Evolutionary conservation across 2,329 filamentous ascomycete genomes (phyloP).

Genomic region (Phialophora tarda): DNA sequence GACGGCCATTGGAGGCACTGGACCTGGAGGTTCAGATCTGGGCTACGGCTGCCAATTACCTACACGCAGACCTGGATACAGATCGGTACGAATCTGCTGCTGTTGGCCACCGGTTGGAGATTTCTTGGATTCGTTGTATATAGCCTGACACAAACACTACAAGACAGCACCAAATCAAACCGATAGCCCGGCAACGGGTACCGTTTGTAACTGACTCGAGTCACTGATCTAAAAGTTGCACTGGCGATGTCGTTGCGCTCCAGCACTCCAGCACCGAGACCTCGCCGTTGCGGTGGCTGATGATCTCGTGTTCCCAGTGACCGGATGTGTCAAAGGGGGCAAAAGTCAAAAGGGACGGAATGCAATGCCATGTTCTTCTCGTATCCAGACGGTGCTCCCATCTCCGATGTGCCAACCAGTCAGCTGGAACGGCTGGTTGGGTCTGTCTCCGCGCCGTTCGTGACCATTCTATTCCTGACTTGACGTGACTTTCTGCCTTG

Average conservation of each 20-base stretch:
- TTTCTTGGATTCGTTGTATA: slow-evolving; percentile 3
- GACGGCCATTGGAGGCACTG: neutral
- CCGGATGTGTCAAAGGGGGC: neutral
- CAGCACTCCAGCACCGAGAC: too few relatives aligned
- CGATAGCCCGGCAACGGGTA: neutral
- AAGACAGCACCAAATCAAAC: neutral
- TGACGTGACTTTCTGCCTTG: slow-evolving; percentile 16
- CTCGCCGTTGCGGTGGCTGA: neutral
- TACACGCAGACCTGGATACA: neutral
- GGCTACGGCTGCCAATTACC: neutral
- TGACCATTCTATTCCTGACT: slow-evolving; percentile 31
- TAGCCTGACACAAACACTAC: slow-evolving; percentile 1
- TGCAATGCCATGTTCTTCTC: neutral
- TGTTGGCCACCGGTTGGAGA: neutral
- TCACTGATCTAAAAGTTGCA: neutral
- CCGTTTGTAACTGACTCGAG: neutral
- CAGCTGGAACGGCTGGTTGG: slow-evolving; percentile 23
- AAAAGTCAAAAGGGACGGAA: neutral
- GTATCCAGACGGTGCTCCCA: slow-evolving; percentile 3
- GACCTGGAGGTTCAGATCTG: neutral
- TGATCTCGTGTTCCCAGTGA: neutral
- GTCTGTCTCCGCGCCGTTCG: slow-evolving; percentile 9
- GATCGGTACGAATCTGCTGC: neutral
- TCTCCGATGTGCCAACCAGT: slow-evolving; percentile 12
- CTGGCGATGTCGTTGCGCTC: neutral